These are phyloP conservation scores for Ustilago esculenta DNA, from an alignment of 1,284 basidiomycete genomes.

Conservation along the genomic window DNA sequence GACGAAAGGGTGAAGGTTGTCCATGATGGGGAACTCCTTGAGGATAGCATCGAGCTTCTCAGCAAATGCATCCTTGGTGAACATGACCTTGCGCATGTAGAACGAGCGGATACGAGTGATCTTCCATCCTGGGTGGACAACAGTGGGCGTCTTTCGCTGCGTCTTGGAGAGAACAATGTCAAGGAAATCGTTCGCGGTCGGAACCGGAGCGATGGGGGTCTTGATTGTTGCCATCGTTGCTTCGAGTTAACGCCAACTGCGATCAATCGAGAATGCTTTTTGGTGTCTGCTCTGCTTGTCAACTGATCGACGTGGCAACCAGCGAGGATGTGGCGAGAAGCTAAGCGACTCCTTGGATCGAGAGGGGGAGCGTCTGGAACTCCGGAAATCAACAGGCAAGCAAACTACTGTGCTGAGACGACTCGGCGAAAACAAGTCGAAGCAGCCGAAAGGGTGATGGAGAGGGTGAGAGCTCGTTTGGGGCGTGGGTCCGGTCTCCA, in stretches of 20 bases:
- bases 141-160: constrained; percentile 95
- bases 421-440: not conserved
- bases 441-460: not conserved
- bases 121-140: constrained; percentile 84
- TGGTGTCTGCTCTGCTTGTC: no score
- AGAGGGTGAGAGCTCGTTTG: not conserved
- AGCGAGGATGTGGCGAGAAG: not conserved
- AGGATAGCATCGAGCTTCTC: constrained; percentile 95
- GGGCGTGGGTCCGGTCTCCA: constrained; percentile 2
- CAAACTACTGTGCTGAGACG: not conserved
- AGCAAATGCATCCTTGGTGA: constrained; percentile 96
- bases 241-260: no score
- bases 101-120: constrained; percentile 89
- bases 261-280: no score
- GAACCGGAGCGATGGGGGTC: constrained; percentile 85
- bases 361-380: not conserved
- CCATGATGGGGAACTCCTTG: constrained; percentile 80
- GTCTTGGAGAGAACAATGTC: constrained; percentile 95
- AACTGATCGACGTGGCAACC: no score
- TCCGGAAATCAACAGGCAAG: not conserved
- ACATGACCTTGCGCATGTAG: constrained; percentile 99
- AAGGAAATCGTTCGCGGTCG: constrained; percentile 91
- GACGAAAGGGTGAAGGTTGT: constrained; percentile 65
- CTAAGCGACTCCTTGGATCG: not conserved
- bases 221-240: constrained; percentile 61